These are phyloP conservation scores for Candida berthetii DNA, from an alignment of 805 yeast species.

Conservation along the genomic window DNA sequence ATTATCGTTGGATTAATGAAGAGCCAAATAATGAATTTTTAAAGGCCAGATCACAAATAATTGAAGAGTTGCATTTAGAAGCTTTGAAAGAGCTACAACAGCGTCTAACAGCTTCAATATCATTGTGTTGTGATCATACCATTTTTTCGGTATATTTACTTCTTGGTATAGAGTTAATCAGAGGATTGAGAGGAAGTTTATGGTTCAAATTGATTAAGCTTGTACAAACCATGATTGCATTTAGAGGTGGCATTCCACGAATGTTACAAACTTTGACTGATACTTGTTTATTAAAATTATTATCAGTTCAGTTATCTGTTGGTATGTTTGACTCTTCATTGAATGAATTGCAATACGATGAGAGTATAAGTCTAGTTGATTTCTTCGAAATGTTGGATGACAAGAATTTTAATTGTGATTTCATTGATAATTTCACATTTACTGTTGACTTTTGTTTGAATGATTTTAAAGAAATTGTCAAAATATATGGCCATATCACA, in stretches of 20 bases:
- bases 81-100: constrained; percentile 7
- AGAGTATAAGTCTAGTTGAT: constrained; percentile 6
- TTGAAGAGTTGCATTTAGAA: constrained; percentile 4
- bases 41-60: constrained; percentile 3
- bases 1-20: constrained; percentile 4
- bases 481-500: constrained; percentile 6
- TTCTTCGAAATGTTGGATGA: constrained; percentile 5
- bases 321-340: constrained; percentile 6
- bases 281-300: constrained; percentile 6
- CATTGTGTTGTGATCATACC: constrained; percentile 12
- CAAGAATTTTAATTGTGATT: constrained; percentile 1
- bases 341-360: constrained; percentile 1
- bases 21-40: constrained; percentile 3
- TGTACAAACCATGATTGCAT: constrained; percentile 5
- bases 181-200: constrained; percentile 5
- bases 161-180: constrained; percentile 4
- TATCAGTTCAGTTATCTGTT: constrained; percentile 5
- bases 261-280: constrained; percentile 6
- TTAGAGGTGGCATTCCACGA: constrained; percentile 10
- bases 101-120: constrained; percentile 3
- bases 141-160: constrained; percentile 6
- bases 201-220: constrained; percentile 6
- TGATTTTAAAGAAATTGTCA: constrained; percentile 3
- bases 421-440: constrained; percentile 8
- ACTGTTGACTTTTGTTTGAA: constrained; percentile 8